These are phyloP conservation scores for Chlamydomonas incerta DNA, from an alignment of 139 green algal species.

Conservation along the genomic window DNA sequence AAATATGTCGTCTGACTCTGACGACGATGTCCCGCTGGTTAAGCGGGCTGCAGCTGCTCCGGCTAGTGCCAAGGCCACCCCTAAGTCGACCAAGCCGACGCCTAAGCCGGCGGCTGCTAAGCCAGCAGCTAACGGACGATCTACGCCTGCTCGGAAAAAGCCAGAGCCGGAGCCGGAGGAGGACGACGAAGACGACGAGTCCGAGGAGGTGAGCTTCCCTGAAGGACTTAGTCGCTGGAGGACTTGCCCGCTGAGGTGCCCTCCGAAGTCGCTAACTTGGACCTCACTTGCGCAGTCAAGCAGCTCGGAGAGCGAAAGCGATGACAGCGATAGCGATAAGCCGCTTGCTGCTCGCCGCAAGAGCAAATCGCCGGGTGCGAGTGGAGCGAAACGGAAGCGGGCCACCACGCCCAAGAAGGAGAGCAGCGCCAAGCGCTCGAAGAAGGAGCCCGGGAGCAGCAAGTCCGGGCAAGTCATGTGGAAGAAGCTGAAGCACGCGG, in stretches of 20 bases:
- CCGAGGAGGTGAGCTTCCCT: background rate
- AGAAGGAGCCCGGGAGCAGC: conserved; percentile 32
- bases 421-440: background rate
- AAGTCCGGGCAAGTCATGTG: conserved; percentile 74
- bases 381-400: conserved; percentile 26
- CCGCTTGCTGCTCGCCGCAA: conserved; percentile 2
- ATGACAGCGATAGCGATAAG: conserved; percentile 24
- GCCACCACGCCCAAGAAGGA: background rate
- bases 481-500: conserved; percentile 88
- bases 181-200: conserved; percentile 29
- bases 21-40: conserved; percentile 51
- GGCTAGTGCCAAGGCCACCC: background rate
- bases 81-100: conserved; percentile 8
- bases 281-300: background rate
- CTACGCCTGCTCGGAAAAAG: conserved; percentile 4
- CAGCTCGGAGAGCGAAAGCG: conserved; percentile 28
- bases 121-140: conserved; percentile 1
- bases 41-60: conserved; percentile 2
- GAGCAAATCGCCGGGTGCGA: conserved; percentile 23
- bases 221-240: conserved; percentile 1
- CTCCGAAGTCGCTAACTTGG: too few species aligned
- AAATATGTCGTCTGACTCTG: conserved; percentile 35
- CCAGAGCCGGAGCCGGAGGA: conserved; percentile 44
- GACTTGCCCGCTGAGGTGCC: too few species aligned
- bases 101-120: conserved; percentile 33